Evolutionary conservation across 2,329 filamentous ascomycete species (phyloP), one percentile per base, ranked within the genome.

Genomic region (Fusarium kyushuense): DNA sequence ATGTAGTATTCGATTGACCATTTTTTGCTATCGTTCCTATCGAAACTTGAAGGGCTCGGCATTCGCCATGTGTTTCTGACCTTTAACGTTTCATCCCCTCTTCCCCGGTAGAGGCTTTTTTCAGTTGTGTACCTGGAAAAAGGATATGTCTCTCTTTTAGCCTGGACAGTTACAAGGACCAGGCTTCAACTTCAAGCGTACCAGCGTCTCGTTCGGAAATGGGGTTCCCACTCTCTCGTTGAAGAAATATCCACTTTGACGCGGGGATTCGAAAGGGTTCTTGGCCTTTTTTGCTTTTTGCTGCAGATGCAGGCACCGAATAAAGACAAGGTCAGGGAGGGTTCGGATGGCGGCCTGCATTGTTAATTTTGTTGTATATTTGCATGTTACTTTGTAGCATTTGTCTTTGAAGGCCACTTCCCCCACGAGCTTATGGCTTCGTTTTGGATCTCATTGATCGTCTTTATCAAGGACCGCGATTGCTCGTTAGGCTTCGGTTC

Each of bases 11-110:
- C 17, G 21, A 35, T 36, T 30, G 32, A 30, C 29, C 33, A 52
- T 40, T 29, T 43, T 43, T 33, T 23, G 29, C 25, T 30, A 49
- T 32, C 40, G 41, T 33, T 47, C 17, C 55, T 58, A 35, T 67
- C 61, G 55, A 55, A 51, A 55, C 52, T 40, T 25, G 45, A 67
- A 43, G 41, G 17, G 7, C 27, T 49, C 60, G 30, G 43, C 42
- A 46, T 30, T 42, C 46, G 43, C 33, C 43, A 47, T 58, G 40
- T 70, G 63, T 60, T 60, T 58, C 64, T 60, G 25, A 63, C 62
- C 43, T 59, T 46, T 42, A 45, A 42, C 51, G 72, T 73, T 74
- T 74, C 63, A 73, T 67, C 54, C 53, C 55, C 25, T 43, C 58
- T 59, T 66, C 63, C 65, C 67, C 65, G 67, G 67, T 36, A 53